Conservation (phyloP, 169 alveolate species). For the Babesia bigemina region DNA sequence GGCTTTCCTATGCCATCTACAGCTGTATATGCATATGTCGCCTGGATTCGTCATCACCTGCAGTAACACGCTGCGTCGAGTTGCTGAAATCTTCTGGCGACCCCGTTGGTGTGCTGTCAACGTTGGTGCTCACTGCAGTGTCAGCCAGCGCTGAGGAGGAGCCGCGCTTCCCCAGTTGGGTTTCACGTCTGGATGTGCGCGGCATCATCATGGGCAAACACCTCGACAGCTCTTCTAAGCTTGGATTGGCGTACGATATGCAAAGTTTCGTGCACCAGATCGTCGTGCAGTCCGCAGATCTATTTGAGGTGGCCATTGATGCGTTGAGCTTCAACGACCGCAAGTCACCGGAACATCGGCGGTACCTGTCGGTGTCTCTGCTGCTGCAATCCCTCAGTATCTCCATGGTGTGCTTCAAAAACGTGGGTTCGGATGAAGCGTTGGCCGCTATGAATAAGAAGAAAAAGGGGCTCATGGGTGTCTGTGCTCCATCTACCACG, state of each 20-base stretch:
- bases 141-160: background rate
- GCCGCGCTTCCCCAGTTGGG: background rate
- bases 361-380: constrained; percentile 21
- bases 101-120: constrained; percentile 4
- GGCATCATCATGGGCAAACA: constrained; percentile 3
- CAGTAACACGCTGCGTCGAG: constrained; percentile 7
- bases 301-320: background rate
- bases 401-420: constrained; percentile 27
- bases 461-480: constrained; percentile 17
- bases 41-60: constrained; percentile 9
- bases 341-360: constrained; percentile 20
- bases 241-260: constrained; percentile 3
- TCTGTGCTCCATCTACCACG: background rate
- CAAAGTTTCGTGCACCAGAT: background rate
- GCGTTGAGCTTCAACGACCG: constrained; percentile 24
- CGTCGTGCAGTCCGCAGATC: background rate
- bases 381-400: constrained; percentile 10
- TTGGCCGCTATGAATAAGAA: background rate
- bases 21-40: constrained; percentile 17
- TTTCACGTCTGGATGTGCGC: constrained; percentile 28
- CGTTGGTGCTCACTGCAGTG: constrained; percentile 12
- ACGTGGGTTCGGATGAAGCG: background rate
- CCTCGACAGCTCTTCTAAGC: constrained; percentile 10
- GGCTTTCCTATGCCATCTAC: constrained; percentile 27
- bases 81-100: constrained; percentile 7